Conservation (phyloP, 2,329 filamentous ascomycete genomes). For the Pleoardoris graminearum region DNA sequence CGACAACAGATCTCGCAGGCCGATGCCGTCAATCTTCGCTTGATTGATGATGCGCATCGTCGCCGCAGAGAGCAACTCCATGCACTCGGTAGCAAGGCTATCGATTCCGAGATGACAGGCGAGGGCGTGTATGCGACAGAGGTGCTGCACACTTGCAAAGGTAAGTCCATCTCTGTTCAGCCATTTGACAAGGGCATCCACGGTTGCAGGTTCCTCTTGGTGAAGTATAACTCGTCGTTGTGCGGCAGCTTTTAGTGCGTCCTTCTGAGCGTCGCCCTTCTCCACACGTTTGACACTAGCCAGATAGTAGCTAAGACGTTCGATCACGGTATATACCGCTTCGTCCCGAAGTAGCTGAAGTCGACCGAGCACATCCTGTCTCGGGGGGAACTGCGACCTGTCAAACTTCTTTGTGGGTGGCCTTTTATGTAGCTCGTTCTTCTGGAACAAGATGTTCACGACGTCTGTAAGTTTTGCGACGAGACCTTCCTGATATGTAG, state of each 20-base stretch:
- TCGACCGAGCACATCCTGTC: conserved; percentile 2
- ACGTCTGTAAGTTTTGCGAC: neutral
- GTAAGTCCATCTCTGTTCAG: conserved; percentile 13
- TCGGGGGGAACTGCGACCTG: neutral
- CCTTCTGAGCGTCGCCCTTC: conserved; percentile 1
- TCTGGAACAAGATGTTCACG: conserved; percentile 14
- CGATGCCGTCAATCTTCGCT: conserved; percentile 5
- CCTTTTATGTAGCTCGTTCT: neutral
- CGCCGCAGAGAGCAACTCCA: conserved; percentile 12
- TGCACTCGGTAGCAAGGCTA: conserved; percentile 18
- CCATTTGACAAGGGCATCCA: conserved; percentile 25
- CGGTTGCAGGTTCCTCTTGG: conserved; percentile 3
- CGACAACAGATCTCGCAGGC: conserved; percentile 14
- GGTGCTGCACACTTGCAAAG: conserved; percentile 12
- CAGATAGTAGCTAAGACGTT: conserved; percentile 6
- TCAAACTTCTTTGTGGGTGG: conserved; percentile 4
- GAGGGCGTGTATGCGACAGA: conserved; percentile 21
- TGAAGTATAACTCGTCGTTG: conserved; percentile 23
- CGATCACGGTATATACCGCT: conserved; percentile 11
- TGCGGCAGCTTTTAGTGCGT: conserved; percentile 18
- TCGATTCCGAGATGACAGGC: conserved; percentile 18
- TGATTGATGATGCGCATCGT: conserved; percentile 8
- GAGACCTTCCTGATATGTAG: neutral
- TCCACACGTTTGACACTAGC: conserved; percentile 15
- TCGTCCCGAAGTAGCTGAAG: conserved; percentile 15